Percentiles rank a stretch among this genome's conserved stretches.
Evolutionary conservation across 139 green algal genomes (phyloP).

Genomic region (Picochlorum sp.): DNA sequence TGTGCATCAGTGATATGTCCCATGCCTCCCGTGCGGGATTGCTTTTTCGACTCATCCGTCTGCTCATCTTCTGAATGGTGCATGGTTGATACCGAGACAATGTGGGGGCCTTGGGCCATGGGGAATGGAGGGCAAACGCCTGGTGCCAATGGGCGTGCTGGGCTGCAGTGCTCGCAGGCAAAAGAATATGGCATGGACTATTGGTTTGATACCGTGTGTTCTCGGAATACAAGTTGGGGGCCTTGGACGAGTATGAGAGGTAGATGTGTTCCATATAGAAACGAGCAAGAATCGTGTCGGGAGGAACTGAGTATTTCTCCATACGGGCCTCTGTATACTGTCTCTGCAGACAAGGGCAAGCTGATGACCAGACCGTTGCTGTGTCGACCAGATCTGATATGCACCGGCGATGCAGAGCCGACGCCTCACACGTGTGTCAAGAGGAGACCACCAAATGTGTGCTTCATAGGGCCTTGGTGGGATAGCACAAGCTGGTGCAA

Average conservation of each 20-base stretch:
- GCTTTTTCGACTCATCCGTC: not conserved
- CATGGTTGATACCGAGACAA: not conserved
- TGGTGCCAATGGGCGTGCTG: not conserved
- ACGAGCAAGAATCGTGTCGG: slow-evolving; percentile 3
- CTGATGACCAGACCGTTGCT: not conserved
- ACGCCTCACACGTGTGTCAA: not conserved
- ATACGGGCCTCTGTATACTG: not conserved
- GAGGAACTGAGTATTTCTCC: not conserved
- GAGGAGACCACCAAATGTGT: not conserved
- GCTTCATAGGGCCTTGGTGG: slow-evolving; percentile 5
- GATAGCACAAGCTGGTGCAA: slow-evolving; percentile 4
- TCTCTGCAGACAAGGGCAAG: not conserved
- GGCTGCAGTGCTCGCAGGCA: not conserved
- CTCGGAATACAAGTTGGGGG: not conserved
- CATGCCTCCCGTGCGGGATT: not conserved
- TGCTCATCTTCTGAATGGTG: slow-evolving; percentile 2
- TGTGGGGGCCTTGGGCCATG: slow-evolving; percentile 3
- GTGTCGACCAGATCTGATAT: not conserved
- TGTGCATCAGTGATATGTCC: not conserved
- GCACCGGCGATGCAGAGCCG: not conserved
- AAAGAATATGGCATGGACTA: not conserved
- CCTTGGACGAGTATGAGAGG: not conserved
- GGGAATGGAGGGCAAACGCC: not conserved
- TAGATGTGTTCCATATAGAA: not conserved
- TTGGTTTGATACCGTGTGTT: slow-evolving; percentile 1